phyloP scores from a whole-genome alignment of 768 basidiomycete genomes.

The Leccinum sublutescens region DNA sequence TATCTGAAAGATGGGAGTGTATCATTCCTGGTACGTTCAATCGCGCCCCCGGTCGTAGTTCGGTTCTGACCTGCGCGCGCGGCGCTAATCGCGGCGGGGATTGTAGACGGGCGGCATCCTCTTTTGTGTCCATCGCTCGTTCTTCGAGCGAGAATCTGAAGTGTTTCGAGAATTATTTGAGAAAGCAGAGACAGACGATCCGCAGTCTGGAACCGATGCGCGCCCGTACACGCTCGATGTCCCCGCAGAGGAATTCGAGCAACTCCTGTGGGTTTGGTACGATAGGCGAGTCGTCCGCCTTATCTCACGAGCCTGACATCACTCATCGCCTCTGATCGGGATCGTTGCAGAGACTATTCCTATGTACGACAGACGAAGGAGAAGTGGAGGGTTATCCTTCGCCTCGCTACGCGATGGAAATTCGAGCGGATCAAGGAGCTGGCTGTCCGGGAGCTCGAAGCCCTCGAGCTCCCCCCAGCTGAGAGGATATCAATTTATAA shows the following conservation, averaged over 20 bases:
- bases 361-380: conserved; percentile 48
- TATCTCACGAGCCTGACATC: not conserved
- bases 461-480: conserved; percentile 43
- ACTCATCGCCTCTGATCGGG: not conserved
- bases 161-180: conserved; percentile 40
- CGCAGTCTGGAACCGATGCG: conserved; percentile 34
- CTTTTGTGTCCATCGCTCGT: conserved; percentile 56
- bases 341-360: conserved; percentile 45
- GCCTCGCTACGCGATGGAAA: conserved; percentile 52
- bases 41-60: not conserved
- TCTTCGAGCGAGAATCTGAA: conserved; percentile 56
- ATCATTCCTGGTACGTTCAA: conserved; percentile 16
- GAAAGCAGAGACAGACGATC: conserved; percentile 26
- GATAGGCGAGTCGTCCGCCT: conserved; percentile 38
- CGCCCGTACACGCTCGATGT: conserved; percentile 44
- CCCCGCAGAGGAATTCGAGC: conserved; percentile 42
- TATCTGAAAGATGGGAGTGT: conserved; percentile 16
- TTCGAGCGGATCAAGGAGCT: conserved; percentile 51
- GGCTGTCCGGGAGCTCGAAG: conserved; percentile 56
- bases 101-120: conserved; percentile 47
- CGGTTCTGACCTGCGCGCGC: conserved; percentile 3
- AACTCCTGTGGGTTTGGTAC: conserved; percentile 60
- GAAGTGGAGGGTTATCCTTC: conserved; percentile 55
- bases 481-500: conserved; percentile 60
- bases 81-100: not conserved